Percentiles rank a stretch among this genome's conserved stretches.
phyloP scores from a whole-genome alignment of 306 rosid genomes.

The Macrotyloma uniflorum region DNA sequence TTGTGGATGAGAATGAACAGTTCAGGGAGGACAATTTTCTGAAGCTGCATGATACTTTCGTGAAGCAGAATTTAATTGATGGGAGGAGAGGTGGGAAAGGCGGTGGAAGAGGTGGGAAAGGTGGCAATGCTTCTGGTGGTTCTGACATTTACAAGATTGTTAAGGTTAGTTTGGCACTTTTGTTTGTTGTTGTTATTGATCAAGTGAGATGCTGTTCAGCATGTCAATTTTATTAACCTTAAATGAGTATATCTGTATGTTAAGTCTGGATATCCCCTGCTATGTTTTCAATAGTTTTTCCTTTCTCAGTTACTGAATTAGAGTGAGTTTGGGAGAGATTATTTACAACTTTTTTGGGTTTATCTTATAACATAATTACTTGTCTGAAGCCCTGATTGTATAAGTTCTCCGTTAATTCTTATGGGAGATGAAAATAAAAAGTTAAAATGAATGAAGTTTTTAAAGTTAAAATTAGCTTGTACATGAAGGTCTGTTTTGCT shows the following conservation, averaged over 20 bases:
- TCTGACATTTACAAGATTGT: conserved; percentile 92
- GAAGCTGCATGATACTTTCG: conserved; percentile 74
- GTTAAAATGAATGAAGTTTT: background rate
- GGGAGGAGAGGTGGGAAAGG: conserved; percentile 54
- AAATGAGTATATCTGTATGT: background rate
- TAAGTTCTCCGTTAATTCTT: background rate
- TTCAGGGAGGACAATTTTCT: conserved; percentile 82
- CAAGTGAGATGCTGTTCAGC: background rate
- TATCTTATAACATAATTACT: conserved; percentile 36
- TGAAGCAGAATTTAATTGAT: conserved; percentile 61
- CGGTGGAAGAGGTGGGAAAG: conserved; percentile 67
- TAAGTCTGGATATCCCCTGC: background rate
- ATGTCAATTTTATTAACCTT: background rate
- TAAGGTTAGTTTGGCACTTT: conserved; percentile 56
- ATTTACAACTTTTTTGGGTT: background rate
- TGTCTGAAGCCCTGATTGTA: too few species aligned
- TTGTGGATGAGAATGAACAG: conserved; percentile 85
- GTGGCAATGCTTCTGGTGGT: conserved; percentile 72
- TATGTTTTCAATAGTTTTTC: background rate
- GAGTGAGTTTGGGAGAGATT: background rate
- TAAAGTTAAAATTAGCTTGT: too few species aligned
- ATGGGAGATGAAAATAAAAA: background rate
- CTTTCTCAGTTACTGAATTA: background rate
- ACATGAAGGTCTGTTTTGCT: too few species aligned
- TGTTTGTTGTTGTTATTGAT: background rate